Evolutionary conservation across 1,284 basidiomycete genomes (phyloP), one percentile per base, ranked within the genome.

Genomic region (Ceratobasidium papillatum): DNA sequence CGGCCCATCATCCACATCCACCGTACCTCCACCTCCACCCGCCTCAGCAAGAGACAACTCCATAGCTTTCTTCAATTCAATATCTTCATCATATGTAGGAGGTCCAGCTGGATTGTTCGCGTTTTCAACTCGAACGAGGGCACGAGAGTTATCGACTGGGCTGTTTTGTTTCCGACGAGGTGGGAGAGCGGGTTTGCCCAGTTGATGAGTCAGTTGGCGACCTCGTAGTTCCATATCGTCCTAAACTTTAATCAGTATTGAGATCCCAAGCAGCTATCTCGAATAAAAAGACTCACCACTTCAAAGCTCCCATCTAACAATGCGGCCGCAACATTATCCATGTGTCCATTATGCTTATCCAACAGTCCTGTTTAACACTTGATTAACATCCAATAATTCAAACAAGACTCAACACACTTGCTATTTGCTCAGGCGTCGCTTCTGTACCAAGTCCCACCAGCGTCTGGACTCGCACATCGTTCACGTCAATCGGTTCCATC

Each of bases 11-110:
- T 54, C n/a, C n/a, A n/a, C 69, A 58, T 49, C 41, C 68, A 27
- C 9, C n/a, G 27, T 27, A 32, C 25, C 30, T 9, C 56, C 56
- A 17, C 3, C 56, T 7, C 27, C 54, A 34, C 32, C 56, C 14
- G 30, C 56, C 11, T 71, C 68, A 0, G 72, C 47, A 9, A 76
- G 34, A 9, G 76, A 76, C 22, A 69, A 51, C 1, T 66, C 74
- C 47, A 76, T 45, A 1, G 76, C 76, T 58, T 73, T 75, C 5
- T 68, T 63, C 17, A 76, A 27, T n/a, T 75, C 74, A n/a, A 72
- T 61, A 58, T 76, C 76, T 30, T 71, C 65, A 22, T 76, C 74
- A 27, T 75, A 74, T 8, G 43, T 52, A 2, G 76, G 75, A 14
- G 71, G 47, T 22, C 45, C 64, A 41, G 47, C 52, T 22, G n/a